These are phyloP conservation scores for Penicillium desertorum DNA, from an alignment of 495 filamentous ascomycete genomes.

Conservation along the genomic window DNA sequence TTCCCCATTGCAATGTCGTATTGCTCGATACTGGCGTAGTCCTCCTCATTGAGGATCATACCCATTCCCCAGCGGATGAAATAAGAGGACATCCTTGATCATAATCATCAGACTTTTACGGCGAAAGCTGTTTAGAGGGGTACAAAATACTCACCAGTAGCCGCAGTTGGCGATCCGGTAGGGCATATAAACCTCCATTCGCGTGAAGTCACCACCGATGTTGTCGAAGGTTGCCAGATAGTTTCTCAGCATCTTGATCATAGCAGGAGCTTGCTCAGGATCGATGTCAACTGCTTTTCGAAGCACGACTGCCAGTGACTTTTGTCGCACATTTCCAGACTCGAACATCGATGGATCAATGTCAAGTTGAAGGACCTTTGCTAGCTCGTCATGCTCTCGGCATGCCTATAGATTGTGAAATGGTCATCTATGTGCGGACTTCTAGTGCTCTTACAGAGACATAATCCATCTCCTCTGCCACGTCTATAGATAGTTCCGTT, in stretches of 20 bases:
- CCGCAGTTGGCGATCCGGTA: slow-evolving; percentile 9
- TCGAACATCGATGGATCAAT: not conserved
- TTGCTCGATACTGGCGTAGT: slow-evolving; percentile 4
- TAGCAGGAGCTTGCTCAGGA: not conserved
- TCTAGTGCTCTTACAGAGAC: not conserved
- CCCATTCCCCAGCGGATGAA: not conserved
- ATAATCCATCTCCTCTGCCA: slow-evolving; percentile 1
- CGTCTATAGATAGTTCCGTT: not conserved
- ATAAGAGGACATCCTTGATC: not conserved
- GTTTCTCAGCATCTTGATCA: slow-evolving; percentile 2
- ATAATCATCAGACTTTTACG: not conserved
- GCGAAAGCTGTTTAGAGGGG: not conserved
- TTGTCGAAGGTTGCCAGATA: slow-evolving; percentile 12
- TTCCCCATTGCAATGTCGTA: slow-evolving; percentile 12
- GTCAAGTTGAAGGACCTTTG: not conserved
- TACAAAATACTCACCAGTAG: slow-evolving; percentile 4
- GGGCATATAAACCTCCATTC: slow-evolving; percentile 13
- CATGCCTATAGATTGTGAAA: not conserved
- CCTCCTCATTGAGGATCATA: not conserved
- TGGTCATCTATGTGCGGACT: too few relatives aligned
- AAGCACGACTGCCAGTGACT: not conserved
- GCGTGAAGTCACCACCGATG: slow-evolving; percentile 1
- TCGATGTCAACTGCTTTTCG: not conserved
- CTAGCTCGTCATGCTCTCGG: not conserved
- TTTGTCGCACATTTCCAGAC: not conserved